Conservation (phyloP, 2,329 filamentous ascomycete genomes). For the Pseudocercospora fijiensis region DNA sequence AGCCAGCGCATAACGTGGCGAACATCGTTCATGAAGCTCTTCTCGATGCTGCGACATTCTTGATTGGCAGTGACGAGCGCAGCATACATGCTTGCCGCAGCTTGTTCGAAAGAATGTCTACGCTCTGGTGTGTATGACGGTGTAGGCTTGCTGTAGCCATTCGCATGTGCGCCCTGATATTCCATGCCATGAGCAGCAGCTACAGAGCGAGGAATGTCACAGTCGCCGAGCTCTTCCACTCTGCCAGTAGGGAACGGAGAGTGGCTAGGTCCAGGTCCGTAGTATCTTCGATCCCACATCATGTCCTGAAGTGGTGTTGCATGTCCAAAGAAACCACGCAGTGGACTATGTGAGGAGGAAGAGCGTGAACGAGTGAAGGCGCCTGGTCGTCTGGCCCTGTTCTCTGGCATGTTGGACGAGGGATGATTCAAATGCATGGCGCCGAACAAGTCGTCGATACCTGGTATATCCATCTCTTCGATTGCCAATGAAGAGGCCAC, state of each 20-base stretch:
- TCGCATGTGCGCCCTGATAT: background rate
- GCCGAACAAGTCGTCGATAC: slow-evolving; percentile 14
- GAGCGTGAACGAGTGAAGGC: background rate
- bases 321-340: background rate
- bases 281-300: slow-evolving; percentile 14
- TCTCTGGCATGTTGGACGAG: slow-evolving; percentile 7
- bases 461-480: slow-evolving; percentile 6
- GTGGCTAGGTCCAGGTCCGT: slow-evolving; percentile 6
- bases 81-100: slow-evolving; percentile 17
- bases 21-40: slow-evolving; percentile 13
- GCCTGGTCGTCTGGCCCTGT: background rate
- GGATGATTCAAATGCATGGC: slow-evolving; percentile 14
- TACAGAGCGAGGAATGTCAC: slow-evolving; percentile 6
- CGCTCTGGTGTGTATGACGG: background rate
- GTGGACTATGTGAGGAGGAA: background rate
- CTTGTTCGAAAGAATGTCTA: slow-evolving; percentile 18
- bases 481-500: background rate
- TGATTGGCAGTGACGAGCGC: slow-evolving; percentile 21
- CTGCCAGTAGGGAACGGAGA: slow-evolving; percentile 6
- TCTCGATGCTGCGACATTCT: slow-evolving; percentile 18
- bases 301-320: slow-evolving; percentile 6
- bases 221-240: slow-evolving; percentile 15
- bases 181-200: slow-evolving; percentile 6
- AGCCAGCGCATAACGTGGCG: slow-evolving; percentile 18
- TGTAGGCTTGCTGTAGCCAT: background rate